A percentile compares a stretch with the other conserved stretches of the same genome.
Evolutionary conservation across 2,329 filamentous ascomycete genomes (phyloP).

Genomic region (Arthrobotrys megalospora): DNA sequence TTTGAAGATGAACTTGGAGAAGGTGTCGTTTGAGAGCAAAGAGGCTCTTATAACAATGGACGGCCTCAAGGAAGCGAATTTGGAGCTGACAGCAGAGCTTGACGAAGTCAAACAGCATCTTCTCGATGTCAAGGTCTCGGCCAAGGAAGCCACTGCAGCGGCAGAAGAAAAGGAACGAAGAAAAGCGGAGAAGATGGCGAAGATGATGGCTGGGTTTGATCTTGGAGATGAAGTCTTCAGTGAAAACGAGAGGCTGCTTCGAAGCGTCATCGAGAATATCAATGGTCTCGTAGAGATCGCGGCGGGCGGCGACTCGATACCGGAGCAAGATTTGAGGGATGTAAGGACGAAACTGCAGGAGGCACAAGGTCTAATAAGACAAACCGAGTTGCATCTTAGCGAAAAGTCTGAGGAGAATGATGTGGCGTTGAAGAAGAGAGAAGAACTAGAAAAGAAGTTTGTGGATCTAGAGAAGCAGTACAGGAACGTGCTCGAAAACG

Average conservation of each 20-base stretch:
- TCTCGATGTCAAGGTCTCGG: slow-evolving; percentile 94
- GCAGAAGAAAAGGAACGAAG: slow-evolving; percentile 98
- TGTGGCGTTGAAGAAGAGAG: slow-evolving; percentile 77
- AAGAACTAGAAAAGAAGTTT: slow-evolving; percentile 83
- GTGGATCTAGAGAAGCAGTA: slow-evolving; percentile 84
- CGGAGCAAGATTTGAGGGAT: slow-evolving; percentile 83
- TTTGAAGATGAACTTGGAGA: slow-evolving; percentile 96
- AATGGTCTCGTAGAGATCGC: slow-evolving; percentile 84
- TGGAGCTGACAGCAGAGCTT: slow-evolving; percentile 89
- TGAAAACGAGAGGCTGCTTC: slow-evolving; percentile 88
- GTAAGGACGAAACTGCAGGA: slow-evolving; percentile 85
- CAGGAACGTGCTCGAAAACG: slow-evolving; percentile 83
- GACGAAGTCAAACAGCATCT: slow-evolving; percentile 97
- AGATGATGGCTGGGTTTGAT: slow-evolving; percentile 99
- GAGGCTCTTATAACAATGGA: slow-evolving; percentile 99
- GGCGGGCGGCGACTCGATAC: slow-evolving; percentile 81
- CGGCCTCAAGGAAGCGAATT: slow-evolving; percentile 93
- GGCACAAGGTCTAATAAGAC: slow-evolving; percentile 90
- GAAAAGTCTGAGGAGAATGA: slow-evolving; percentile 76
- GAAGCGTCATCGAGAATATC: slow-evolving; percentile 85
- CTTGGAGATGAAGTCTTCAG: slow-evolving; percentile 93
- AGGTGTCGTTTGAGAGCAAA: slow-evolving; percentile 94
- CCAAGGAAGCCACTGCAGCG: slow-evolving; percentile 90
- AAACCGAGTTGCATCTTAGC: slow-evolving; percentile 89
- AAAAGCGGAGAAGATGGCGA: slow-evolving; percentile 99